Conservation (phyloP, 2,329 filamentous ascomycete genomes). For the Cercospora sesami region DNA sequence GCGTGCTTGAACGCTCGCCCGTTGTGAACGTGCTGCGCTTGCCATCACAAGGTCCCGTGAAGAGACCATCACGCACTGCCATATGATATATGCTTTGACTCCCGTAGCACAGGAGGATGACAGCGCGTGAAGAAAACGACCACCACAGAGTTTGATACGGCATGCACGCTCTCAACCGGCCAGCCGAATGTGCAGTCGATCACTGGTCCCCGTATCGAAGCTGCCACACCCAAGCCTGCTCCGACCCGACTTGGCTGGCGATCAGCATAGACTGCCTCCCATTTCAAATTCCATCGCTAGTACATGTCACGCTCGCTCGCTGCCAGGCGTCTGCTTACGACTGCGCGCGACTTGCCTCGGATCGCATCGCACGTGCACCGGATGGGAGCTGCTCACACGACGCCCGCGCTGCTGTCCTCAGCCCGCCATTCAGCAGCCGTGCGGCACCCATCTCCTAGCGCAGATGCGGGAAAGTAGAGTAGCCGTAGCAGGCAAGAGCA, state of each 20-base stretch:
- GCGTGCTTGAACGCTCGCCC: neutral
- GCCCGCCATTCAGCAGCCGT: conserved; percentile 23
- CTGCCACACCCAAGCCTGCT: conserved; percentile 13
- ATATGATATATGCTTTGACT: neutral
- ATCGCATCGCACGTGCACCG: neutral
- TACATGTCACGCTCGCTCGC: neutral
- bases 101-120: neutral
- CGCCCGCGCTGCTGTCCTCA: neutral
- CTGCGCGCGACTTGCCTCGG: neutral
- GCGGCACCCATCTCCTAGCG: conserved; percentile 30
- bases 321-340: neutral
- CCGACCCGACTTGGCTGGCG: conserved; percentile 21
- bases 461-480: conserved; percentile 13
- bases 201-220: conserved; percentile 21
- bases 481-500: conserved; percentile 21
- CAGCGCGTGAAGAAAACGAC: conserved; percentile 9
- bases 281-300: conserved; percentile 18
- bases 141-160: conserved; percentile 20
- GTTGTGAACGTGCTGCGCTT: neutral
- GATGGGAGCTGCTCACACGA: neutral
- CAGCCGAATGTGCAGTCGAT: conserved; percentile 26
- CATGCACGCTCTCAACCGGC: conserved; percentile 22
- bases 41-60: neutral
- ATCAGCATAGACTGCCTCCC: conserved; percentile 12
- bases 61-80: neutral